phyloP scores from a whole-genome alignment of 202 grass and related monocot genomes.

The Carex arenaria region DNA sequence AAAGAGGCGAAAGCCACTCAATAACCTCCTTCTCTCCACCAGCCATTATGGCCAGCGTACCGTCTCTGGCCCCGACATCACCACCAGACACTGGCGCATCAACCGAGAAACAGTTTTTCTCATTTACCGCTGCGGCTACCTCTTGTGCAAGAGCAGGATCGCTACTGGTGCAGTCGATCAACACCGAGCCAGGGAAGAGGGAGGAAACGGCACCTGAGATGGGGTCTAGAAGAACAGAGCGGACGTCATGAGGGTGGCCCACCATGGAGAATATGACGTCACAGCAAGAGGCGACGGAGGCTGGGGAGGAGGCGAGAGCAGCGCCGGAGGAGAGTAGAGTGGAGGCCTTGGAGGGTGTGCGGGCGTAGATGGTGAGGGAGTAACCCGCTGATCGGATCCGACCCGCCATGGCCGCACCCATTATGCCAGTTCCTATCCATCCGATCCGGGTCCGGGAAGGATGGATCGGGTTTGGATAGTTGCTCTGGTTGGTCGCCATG shows the following conservation, averaged over 20 bases:
- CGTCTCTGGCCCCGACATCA: constrained; percentile 64
- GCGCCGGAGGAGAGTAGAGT: constrained; percentile 36
- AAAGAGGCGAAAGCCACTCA: constrained; percentile 56
- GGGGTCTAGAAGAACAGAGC: constrained; percentile 40
- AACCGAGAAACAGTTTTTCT: constrained; percentile 34
- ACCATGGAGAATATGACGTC: constrained; percentile 89
- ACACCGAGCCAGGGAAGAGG: constrained; percentile 36
- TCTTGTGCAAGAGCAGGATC: constrained; percentile 48
- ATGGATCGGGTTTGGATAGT: constrained; percentile 39
- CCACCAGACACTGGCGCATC: constrained; percentile 70
- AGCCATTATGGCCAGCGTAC: constrained; percentile 60
- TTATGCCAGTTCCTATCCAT: constrained; percentile 80
- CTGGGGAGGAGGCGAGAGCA: constrained; percentile 39
- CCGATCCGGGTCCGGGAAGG: constrained; percentile 46
- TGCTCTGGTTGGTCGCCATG: not conserved
- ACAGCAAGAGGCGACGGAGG: constrained; percentile 37
- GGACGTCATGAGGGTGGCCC: constrained; percentile 58
- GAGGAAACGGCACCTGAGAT: constrained; percentile 34
- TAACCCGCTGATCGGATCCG: constrained; percentile 56
- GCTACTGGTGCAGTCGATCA: constrained; percentile 75
- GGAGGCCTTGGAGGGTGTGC: constrained; percentile 52
- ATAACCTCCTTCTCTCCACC: constrained; percentile 57
- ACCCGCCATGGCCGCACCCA: constrained; percentile 72
- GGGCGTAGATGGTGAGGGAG: constrained; percentile 51
- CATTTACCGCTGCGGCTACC: constrained; percentile 24